Base-by-base conservation (phyloP, 768 basidiomycete species). In the Calocera cornea region DNA sequence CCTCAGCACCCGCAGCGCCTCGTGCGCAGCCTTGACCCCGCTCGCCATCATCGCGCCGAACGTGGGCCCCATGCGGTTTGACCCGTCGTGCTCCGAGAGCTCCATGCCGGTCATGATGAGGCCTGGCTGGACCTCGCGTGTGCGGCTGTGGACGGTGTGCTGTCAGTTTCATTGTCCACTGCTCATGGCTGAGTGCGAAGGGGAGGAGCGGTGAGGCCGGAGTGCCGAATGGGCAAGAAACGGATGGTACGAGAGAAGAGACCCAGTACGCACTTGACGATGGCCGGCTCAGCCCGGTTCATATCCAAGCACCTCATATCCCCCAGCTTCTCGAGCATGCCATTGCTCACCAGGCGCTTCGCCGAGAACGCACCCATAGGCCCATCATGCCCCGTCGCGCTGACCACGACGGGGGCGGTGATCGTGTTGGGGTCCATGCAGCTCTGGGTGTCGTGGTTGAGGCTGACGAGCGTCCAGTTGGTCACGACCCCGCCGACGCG, bases 41-140 rank as follows among this genome's bases (percentile, higher is more conserved):
- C 86, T 87, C 7, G 80, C 86, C 77, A 89, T 86, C 88, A 90
- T 90, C 0, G 86, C 87, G 27, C 87, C 89, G 70, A 90, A 90
- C 1, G 88, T 89, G 3, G 88, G 88, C 24, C 79, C 85, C 86
- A 88, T 87, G 31, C 89, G 81, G 78, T 88, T 87, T 29, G 84
- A 83, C 16, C 89, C 89, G 74, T 90, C 88, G 73, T 89, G 86
- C 75, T 90, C 88, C 8, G 86, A 86, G 64, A 92, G 79, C 76
- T 92, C 89, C 89, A 90, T 92, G 17, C 89, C 88, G 49, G 86
- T 83, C 81, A 90, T 83, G 73, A 90, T 83, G 64, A 90, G 80
- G 0, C 89, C 89, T 8, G 88, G 88, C 22, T 82, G 80, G 60
- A 90, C 86, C 79, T 92, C 87, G 63, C 88, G 84, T 22, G 88